Evolutionary conservation across 495 filamentous ascomycete species (phyloP).

Genomic region (Daldinia concentrica): DNA sequence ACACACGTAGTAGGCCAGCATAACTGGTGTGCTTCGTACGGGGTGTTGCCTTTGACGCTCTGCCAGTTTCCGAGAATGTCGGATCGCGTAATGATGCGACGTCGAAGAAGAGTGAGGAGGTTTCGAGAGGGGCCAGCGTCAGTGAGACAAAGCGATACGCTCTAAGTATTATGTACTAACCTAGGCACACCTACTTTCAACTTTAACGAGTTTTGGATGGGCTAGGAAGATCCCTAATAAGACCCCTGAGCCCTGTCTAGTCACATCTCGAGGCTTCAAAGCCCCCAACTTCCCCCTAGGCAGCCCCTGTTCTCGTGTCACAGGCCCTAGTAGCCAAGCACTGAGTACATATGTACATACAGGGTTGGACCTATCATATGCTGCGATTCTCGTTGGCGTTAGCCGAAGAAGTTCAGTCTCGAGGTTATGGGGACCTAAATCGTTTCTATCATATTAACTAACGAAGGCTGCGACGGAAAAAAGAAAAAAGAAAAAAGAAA

Average conservation of each 20-base stretch:
- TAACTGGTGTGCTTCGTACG: not conserved
- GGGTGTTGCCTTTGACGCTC: conserved; percentile 31
- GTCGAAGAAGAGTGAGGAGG: conserved; percentile 35
- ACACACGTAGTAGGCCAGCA: no score
- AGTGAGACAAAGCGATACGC: conserved; percentile 25
- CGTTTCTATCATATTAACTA: no score
- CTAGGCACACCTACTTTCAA: not conserved
- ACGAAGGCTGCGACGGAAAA: no score
- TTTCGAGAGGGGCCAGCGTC: conserved; percentile 38
- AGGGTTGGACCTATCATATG: not conserved
- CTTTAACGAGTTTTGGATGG: conserved; percentile 3
- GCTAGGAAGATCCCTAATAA: conserved; percentile 27
- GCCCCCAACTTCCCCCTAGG: conserved; percentile 12
- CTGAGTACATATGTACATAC: no score
- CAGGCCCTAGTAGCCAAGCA: conserved; percentile 28
- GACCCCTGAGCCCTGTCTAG: conserved; percentile 22
- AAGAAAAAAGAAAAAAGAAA: no score
- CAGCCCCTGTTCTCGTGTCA: conserved; percentile 13
- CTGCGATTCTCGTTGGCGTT: no score
- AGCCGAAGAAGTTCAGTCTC: no score
- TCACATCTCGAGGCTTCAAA: conserved; percentile 28
- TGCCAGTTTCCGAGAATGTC: conserved; percentile 30
- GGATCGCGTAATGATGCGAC: conserved; percentile 45
- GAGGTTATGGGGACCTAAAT: no score
- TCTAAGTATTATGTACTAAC: conserved; percentile 7